Conservation (phyloP, 257 asterid species). For the Craterostigma plantagineum region DNA sequence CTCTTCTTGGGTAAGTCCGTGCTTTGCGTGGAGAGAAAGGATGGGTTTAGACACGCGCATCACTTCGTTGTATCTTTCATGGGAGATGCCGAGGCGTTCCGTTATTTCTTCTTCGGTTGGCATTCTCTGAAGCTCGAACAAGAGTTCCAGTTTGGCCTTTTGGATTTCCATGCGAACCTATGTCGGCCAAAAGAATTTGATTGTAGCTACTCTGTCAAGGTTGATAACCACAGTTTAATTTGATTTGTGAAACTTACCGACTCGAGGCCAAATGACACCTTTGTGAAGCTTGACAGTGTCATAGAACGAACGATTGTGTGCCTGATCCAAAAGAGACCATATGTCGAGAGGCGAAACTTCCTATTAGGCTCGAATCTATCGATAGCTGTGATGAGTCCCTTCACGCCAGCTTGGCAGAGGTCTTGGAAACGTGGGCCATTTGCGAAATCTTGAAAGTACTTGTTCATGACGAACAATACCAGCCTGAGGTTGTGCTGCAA, state of each 20-base stretch:
- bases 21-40: conserved; percentile 50
- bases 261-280: conserved; percentile 85
- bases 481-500: conserved; percentile 93
- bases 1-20: conserved; percentile 62
- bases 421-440: conserved; percentile 74
- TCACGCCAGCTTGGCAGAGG: conserved; percentile 93
- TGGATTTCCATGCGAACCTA: conserved; percentile 67
- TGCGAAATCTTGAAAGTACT: conserved; percentile 69
- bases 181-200: conserved; percentile 3
- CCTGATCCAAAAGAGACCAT: conserved; percentile 88
- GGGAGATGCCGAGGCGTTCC: conserved; percentile 48
- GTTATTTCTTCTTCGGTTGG: conserved; percentile 52
- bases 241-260: conserved; percentile 40
- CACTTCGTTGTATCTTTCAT: conserved; percentile 61
- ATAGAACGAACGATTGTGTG: conserved; percentile 77
- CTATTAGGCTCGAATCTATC: conserved; percentile 85
- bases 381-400: conserved; percentile 78
- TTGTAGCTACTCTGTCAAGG: not conserved
- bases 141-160: conserved; percentile 43
- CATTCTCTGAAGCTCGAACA: conserved; percentile 47
- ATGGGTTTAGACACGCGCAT: conserved; percentile 59
- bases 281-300: conserved; percentile 85
- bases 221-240: no score
- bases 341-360: conserved; percentile 56
- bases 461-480: conserved; percentile 77